Base-by-base conservation (phyloP, 306 rosid genomes). In the barrel medic (Medicago truncatula) region DNA sequence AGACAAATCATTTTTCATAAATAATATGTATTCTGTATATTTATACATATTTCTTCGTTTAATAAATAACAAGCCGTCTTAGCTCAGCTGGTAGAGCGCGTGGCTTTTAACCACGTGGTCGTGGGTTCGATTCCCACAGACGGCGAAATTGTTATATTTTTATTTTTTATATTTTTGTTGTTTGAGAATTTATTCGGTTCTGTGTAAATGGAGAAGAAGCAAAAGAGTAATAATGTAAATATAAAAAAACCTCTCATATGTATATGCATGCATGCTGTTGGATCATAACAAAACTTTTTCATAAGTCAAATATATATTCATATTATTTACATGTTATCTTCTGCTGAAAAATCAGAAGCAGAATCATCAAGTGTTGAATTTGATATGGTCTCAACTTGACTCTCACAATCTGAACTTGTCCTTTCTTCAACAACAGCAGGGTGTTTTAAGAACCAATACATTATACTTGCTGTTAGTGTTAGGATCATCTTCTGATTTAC, bases 401-500 rank as follows among this genome's bases (percentile, higher is more conserved):
- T 89, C 83, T 92, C 90, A 81, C 90, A 86, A 16, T 91, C 98
- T 23, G 97, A 91, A 67, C 65, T 71, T 8, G 86, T 56, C 70
- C 87, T 84, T 57, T 90, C 97, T 58, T 89, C 97, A 17, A 72
- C 70, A 2, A 69, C 69, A 1, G 72, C 64, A 1, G 97, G 96
- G 70, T 87, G 90, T 68, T 90, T 90, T 73, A 95, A 79, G 83
- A 82, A 90, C 97, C 99, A 95, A 59, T 87, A 92, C 99, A 92
- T 95, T 47, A 95, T 85, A 76, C 97, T 95, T 38, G 99, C 99
- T 21, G 97, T 90, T 70, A 92, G 82, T 2, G 99, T 95, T 36
- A 95, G 99, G 80, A 95, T 90, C 99, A 95, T 95, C 86, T 95
- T 95, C 77, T 90, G 97, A 69, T 95, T 95, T 79, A 95, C 99